Conservation (phyloP, 1,139 yeast species). For the Hansenula sp. region DNA sequence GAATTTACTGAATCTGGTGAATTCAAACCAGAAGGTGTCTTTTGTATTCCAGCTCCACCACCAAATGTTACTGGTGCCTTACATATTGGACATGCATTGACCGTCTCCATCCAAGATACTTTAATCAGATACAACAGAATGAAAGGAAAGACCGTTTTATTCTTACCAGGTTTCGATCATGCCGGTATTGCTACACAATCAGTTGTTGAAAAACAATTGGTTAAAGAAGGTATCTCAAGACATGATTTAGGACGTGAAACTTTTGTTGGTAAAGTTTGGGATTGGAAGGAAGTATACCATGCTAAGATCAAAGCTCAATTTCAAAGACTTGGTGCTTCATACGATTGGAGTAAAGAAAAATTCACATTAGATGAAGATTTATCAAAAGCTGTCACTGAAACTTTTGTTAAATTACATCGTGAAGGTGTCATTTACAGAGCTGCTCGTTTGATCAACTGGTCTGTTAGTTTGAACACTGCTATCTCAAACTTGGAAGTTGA, state of each 20-base stretch:
- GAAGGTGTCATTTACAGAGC: slow-evolving; percentile 97
- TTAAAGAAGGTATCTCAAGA: slow-evolving; percentile 81
- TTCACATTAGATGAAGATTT: slow-evolving; percentile 84
- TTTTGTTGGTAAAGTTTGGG: slow-evolving; percentile 89
- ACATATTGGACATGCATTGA: slow-evolving; percentile 97
- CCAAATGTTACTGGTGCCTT: slow-evolving; percentile 99
- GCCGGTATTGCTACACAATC: slow-evolving; percentile 99
- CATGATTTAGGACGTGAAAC: slow-evolving; percentile 94
- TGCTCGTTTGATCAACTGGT: slow-evolving; percentile 92
- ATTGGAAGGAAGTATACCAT: slow-evolving; percentile 97
- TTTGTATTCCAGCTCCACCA: slow-evolving; percentile 96
- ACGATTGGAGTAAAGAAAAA: slow-evolving; percentile 93
- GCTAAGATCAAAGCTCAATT: slow-evolving; percentile 79
- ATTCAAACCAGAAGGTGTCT: slow-evolving; percentile 74
- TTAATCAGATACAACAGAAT: slow-evolving; percentile 91
- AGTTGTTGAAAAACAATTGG: slow-evolving; percentile 92
- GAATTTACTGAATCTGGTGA: slow-evolving; percentile 73
- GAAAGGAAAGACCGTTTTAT: slow-evolving; percentile 93
- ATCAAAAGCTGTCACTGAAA: slow-evolving; percentile 80
- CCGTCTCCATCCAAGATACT: slow-evolving; percentile 92
- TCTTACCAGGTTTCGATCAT: slow-evolving; percentile 96
- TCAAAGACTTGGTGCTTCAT: slow-evolving; percentile 88
- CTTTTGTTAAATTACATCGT: slow-evolving; percentile 86
- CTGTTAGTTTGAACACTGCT: slow-evolving; percentile 90
- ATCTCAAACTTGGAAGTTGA: slow-evolving; percentile 95